A percentile compares a stretch with the other conserved stretches of the same genome.
phyloP scores from a whole-genome alignment of 441 rosid genomes.

The Croton laevigatus region DNA sequence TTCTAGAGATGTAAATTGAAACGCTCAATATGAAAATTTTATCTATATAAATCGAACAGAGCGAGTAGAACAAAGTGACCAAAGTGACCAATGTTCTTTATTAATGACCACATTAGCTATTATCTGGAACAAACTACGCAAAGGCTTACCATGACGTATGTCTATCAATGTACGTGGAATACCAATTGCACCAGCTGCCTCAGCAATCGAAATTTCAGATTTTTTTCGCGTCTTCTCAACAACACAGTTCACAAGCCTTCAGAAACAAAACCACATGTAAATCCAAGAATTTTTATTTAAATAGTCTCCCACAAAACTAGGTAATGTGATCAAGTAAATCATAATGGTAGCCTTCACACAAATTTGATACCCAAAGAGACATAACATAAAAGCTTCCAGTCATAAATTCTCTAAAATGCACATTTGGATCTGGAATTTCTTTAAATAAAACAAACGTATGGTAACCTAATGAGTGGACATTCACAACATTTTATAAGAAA shows the following conservation, averaged over 20 bases:
- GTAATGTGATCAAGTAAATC: neutral
- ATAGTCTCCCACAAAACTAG: neutral
- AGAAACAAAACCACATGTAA: conserved; percentile 19
- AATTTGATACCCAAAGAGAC: neutral
- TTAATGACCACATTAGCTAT: neutral
- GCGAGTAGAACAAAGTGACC: neutral
- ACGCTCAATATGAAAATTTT: no score
- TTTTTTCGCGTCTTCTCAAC: conserved; percentile 81
- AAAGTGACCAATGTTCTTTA: neutral
- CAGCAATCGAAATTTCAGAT: conserved; percentile 69
- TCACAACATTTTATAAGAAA: no score
- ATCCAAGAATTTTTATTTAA: neutral
- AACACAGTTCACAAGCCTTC: conserved; percentile 90
- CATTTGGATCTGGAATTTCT: neutral
- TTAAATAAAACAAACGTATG: neutral
- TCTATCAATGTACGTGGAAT: conserved; percentile 87
- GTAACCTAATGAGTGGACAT: neutral
- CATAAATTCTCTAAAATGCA: neutral
- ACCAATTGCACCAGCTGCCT: conserved; percentile 77
- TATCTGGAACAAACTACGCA: neutral
- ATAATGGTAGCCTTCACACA: neutral
- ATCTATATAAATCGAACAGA: no score
- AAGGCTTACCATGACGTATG: conserved; percentile 79
- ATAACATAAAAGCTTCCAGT: neutral
- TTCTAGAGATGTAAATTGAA: no score